Percentiles rank a stretch among this genome's conserved stretches.
phyloP scores from a whole-genome alignment of 768 basidiomycete genomes.

The Podaxis mareebaensis region DNA sequence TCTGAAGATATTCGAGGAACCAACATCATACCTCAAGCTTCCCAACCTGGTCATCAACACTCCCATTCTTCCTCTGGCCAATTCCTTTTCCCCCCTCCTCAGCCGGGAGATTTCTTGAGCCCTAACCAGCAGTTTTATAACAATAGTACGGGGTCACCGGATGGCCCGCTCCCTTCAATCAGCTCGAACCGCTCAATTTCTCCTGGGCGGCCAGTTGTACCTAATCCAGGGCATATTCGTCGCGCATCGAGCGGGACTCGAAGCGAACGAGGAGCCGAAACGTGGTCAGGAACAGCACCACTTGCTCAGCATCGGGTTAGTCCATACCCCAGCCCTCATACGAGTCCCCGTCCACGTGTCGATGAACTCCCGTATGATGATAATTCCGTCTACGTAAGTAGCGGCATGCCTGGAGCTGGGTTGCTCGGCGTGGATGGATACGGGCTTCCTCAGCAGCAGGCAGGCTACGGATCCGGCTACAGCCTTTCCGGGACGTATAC shows the following conservation, averaged over 20 bases:
- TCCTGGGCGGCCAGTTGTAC: conserved; percentile 18
- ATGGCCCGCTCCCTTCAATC: conserved; percentile 24
- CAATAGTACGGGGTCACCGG: conserved; percentile 3
- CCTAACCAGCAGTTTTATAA: conserved; percentile 21
- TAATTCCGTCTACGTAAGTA: neutral
- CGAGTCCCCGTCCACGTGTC: conserved; percentile 57
- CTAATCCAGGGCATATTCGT: conserved; percentile 34
- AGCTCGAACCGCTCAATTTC: conserved; percentile 17
- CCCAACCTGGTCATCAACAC: conserved; percentile 14
- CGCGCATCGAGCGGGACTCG: conserved; percentile 44
- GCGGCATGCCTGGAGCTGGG: conserved; percentile 13
- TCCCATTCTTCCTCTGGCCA: conserved; percentile 15
- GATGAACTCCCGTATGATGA: conserved; percentile 44
- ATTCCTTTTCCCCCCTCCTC: conserved; percentile 17
- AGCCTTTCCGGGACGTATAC: conserved; percentile 18
- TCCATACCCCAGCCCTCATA: conserved; percentile 71
- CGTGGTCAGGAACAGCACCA: conserved; percentile 21
- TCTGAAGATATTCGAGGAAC: conserved; percentile 55
- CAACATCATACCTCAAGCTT: neutral
- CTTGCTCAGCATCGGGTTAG: conserved; percentile 43
- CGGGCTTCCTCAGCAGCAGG: conserved; percentile 1
- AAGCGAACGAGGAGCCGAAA: conserved; percentile 39
- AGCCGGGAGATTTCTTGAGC: conserved; percentile 18
- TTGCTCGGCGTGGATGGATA: conserved; percentile 11
- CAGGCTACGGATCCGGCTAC: conserved; percentile 15